Conservation (phyloP, 129 eudicot species). For the Silybum marianum region DNA sequence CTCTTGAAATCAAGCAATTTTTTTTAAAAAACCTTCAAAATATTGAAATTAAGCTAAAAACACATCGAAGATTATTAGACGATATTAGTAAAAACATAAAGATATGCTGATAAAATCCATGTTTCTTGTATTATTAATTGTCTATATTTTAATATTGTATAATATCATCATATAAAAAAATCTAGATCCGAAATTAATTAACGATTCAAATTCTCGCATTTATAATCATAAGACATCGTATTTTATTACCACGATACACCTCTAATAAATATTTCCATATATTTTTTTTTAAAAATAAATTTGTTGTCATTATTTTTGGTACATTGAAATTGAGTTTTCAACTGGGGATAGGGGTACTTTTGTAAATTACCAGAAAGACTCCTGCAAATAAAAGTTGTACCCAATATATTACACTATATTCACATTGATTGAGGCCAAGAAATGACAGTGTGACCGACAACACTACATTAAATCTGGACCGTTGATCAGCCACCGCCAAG, state of each 20-base stretch:
- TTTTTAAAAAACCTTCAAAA: no score
- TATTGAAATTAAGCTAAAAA: no score
- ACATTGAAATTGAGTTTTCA: background rate
- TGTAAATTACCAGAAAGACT: background rate
- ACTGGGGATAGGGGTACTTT: background rate
- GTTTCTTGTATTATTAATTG: no score
- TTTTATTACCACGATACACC: no score
- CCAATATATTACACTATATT: background rate
- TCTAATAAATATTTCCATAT: background rate
- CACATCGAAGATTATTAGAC: no score
- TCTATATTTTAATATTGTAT: no score
- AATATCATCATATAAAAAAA: no score
- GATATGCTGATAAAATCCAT: no score
- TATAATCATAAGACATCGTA: no score
- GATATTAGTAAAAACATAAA: no score
- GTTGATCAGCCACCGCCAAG: conserved; percentile 24
- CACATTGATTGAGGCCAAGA: background rate
- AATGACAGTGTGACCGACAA: conserved; percentile 9
- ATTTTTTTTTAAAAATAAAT: background rate
- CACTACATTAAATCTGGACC: background rate
- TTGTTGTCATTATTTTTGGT: background rate
- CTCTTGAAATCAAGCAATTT: no score
- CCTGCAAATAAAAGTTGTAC: background rate
- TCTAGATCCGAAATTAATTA: no score
- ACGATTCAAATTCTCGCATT: background rate